Evolutionary conservation across 1,284 basidiomycete genomes (phyloP).

Genomic region (Tilletia walkeri): DNA sequence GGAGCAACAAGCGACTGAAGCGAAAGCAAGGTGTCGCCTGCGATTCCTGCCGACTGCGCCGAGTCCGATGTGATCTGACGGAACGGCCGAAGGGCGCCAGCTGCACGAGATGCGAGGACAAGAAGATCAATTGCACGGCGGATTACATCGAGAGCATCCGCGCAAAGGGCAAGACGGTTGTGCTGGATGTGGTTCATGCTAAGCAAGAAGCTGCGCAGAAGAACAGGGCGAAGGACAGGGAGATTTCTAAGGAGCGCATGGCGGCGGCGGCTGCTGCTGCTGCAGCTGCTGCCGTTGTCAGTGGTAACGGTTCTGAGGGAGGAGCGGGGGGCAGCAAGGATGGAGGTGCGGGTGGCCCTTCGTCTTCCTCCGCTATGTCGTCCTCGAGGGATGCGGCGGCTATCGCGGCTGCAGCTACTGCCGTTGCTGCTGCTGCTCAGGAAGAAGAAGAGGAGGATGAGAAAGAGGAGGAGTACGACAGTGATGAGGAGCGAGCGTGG

Average conservation of each 20-base stretch:
- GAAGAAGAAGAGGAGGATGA: slow-evolving; percentile 2
- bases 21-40: slow-evolving; percentile 54
- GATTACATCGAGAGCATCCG: slow-evolving; percentile 43
- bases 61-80: slow-evolving; percentile 50
- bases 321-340: not conserved
- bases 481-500: not conserved
- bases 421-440: not conserved
- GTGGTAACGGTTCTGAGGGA: not conserved
- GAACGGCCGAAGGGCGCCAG: slow-evolving; percentile 48
- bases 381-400: not conserved
- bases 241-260: slow-evolving; percentile 1
- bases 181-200: slow-evolving; percentile 21
- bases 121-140: slow-evolving; percentile 51
- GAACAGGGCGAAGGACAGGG: not conserved
- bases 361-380: not conserved
- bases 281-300: not conserved
- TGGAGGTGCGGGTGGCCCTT: not conserved
- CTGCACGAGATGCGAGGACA: slow-evolving; percentile 52
- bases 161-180: slow-evolving; percentile 33
- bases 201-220: slow-evolving; percentile 3
- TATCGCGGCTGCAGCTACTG: not conserved
- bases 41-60: slow-evolving; percentile 50
- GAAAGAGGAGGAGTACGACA: not conserved
- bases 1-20: slow-evolving; percentile 37
- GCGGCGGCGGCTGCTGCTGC: not conserved